Evolutionary conservation across 495 filamentous ascomycete genomes (phyloP), one percentile per base, ranked within the genome.

Genomic region (Hypoxylon rickii): DNA sequence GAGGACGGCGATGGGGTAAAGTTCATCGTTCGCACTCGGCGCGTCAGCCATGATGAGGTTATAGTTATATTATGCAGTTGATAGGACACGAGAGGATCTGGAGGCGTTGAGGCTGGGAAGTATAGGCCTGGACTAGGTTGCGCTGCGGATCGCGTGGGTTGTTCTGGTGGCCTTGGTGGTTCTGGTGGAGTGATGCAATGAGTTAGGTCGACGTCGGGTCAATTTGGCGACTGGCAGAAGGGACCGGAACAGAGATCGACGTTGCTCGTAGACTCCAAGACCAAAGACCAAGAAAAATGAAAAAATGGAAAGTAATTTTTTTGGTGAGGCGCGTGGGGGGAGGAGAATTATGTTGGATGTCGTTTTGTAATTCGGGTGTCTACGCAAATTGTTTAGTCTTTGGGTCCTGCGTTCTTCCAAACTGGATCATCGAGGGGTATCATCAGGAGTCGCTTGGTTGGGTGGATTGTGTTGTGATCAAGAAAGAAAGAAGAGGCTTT

Each of bases 1-100:
- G 71, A 98, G 85, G 49, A 98, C 95, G 57, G 94, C 94, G 80
- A 98, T 98, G 67, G 94, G 94, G 74, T 96, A 97, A 58, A 98
- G 91, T 84, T 97, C 95, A 74, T 97, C 93, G 70, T 86, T 95
- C 76, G 79, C 68, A 69, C 75, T 76, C 55, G 73, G 66, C 69
- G 76, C 76, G 70, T 82, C 79, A 64, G 79, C 76, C 79, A 82
- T 82, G 66, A 56, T 70, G 76, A 68, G 68, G 63, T 29, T 7
- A 3, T 36, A 36, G 7, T 36, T 64, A 47, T 62, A 45, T 36
- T 57, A 57, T 49, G 53, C 22, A 43, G 37, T 43, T 2, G 3
- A n/a, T 41, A 45, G 20, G 38, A 18, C 39, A 0, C 26, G 26
- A 34, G 39, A 37, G 24, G 11, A 43, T 1, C 29, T 1, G 20